Conservation (phyloP, 495 filamentous ascomycete species). For the Aspergillus leporis region DNA sequence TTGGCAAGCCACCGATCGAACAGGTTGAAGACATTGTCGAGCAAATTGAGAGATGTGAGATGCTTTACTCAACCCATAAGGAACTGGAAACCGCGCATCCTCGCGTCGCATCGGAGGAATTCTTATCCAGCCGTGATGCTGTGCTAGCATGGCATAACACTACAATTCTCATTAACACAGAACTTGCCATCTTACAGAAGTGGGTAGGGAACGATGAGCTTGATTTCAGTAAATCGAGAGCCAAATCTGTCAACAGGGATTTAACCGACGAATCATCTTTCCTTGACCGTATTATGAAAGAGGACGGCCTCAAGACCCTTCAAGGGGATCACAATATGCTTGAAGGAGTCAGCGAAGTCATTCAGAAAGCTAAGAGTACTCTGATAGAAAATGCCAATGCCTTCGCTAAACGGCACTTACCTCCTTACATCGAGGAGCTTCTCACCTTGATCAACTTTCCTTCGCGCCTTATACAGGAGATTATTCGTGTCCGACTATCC, state of each 20-base stretch:
- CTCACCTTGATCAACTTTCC: constrained; percentile 96
- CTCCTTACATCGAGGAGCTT: constrained; percentile 95
- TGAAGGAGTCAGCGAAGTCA: constrained; percentile 75
- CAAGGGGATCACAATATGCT: constrained; percentile 84
- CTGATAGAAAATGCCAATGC: constrained; percentile 82
- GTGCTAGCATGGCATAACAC: constrained; percentile 97
- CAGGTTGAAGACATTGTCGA: constrained; percentile 87
- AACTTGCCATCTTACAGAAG: constrained; percentile 82
- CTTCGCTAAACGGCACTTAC: constrained; percentile 88
- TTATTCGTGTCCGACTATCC: constrained; percentile 88
- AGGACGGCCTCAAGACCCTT: constrained; percentile 89
- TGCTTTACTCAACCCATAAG: constrained; percentile 75
- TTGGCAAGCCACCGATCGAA: constrained; percentile 78
- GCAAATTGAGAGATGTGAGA: constrained; percentile 85
- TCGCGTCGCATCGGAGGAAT: constrained; percentile 69
- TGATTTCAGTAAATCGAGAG: constrained; percentile 72
- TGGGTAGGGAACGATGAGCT: constrained; percentile 97
- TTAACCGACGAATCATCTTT: constrained; percentile 88
- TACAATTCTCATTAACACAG: constrained; percentile 94
- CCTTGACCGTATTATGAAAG: constrained; percentile 95
- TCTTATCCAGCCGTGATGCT: constrained; percentile 76
- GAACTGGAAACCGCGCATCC: constrained; percentile 72
- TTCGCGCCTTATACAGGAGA: constrained; percentile 91
- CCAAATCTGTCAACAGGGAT: constrained; percentile 53
- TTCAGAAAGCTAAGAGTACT: constrained; percentile 89